phyloP scores from a whole-genome alignment of 2,329 filamentous ascomycete genomes.

The Colletotrichum euphorbiae region DNA sequence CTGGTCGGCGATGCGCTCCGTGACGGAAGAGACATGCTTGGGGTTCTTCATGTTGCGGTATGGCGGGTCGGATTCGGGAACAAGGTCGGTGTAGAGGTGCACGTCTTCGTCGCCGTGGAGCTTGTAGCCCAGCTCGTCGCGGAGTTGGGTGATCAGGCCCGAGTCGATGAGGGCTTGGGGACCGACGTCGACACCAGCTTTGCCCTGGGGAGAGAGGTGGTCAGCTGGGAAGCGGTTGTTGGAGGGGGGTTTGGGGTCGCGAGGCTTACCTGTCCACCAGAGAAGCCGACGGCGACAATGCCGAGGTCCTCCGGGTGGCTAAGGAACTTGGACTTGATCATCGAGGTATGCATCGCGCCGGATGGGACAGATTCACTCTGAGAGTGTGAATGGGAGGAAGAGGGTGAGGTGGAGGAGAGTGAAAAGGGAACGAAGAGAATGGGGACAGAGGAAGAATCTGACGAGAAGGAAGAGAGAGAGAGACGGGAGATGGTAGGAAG shows the following conservation, averaged over 20 bases:
- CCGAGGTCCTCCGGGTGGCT: constrained; percentile 83
- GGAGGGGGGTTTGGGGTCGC: neutral
- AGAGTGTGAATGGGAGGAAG: neutral
- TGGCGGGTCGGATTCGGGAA: constrained; percentile 78
- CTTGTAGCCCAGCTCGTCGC: constrained; percentile 87
- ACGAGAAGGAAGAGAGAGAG: neutral
- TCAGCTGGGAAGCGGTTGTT: neutral
- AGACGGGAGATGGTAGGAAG: neutral
- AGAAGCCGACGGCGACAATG: constrained; percentile 95
- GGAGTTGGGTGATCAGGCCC: constrained; percentile 86
- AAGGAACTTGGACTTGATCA: constrained; percentile 79
- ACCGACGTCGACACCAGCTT: constrained; percentile 90
- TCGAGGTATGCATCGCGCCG: constrained; percentile 62
- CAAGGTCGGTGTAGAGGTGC: constrained; percentile 82
- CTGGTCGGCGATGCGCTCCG: constrained; percentile 80
- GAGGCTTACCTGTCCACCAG: constrained; percentile 85
- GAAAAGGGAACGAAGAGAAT: neutral
- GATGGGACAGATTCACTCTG: neutral
- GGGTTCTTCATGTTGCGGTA: constrained; percentile 96
- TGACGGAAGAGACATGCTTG: constrained; percentile 86
- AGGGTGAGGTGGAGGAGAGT: constrained; percentile 5
- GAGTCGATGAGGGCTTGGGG: constrained; percentile 89
- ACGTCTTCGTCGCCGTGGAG: constrained; percentile 86
- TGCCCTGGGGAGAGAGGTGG: constrained; percentile 68
- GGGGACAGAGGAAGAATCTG: neutral